Percentiles rank a stretch among this genome's conserved stretches.
Conservation (phyloP, 2,329 filamentous ascomycete genomes). For the Elsinoe fawcettii region DNA sequence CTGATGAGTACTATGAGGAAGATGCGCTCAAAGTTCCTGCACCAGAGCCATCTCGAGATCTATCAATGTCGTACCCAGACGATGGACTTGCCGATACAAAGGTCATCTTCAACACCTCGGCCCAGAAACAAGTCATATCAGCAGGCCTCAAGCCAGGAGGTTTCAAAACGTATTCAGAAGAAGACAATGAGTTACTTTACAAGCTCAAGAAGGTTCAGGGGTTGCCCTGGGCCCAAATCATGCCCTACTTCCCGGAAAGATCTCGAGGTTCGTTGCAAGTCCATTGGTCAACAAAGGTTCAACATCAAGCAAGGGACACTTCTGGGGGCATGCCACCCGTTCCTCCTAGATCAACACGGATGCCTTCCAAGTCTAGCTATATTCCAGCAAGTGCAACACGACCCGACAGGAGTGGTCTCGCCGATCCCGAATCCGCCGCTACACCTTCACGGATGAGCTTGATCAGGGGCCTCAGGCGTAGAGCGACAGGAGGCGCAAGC, state of each 20-base stretch:
- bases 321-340: background rate
- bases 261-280: constrained; percentile 24
- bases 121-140: background rate
- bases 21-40: too few species aligned
- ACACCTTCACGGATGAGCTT: background rate
- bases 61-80: too few species aligned
- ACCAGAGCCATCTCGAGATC: too few species aligned
- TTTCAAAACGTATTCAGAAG: constrained; percentile 19
- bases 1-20: too few species aligned
- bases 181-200: constrained; percentile 29
- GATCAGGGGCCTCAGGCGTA: background rate
- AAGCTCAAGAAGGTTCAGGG: constrained; percentile 34
- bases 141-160: background rate
- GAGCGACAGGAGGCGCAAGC: background rate
- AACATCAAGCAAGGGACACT: background rate
- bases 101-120: background rate
- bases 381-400: background rate
- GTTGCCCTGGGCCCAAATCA: constrained; percentile 31
- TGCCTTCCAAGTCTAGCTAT: too few species aligned
- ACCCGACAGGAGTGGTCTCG: background rate
- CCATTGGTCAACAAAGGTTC: constrained; percentile 18
- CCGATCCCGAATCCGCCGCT: background rate
- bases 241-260: constrained; percentile 28
- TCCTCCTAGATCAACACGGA: too few species aligned
- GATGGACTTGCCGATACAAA: too few species aligned